Percentiles rank a stretch among this genome's conserved stretches.
phyloP scores from a whole-genome alignment of 2,329 filamentous ascomycete species.

The Fusarium sp. region DNA sequence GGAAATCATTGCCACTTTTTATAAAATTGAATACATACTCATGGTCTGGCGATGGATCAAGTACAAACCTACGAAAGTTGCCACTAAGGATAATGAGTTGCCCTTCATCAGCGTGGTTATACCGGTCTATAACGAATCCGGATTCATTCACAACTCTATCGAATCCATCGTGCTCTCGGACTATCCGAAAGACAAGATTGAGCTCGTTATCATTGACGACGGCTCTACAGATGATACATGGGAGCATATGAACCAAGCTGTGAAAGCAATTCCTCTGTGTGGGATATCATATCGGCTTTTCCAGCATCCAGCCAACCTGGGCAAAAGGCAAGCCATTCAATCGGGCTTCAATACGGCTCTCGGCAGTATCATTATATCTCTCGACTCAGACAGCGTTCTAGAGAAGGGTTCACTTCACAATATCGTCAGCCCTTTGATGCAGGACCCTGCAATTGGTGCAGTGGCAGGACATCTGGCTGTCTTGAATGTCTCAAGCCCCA shows the following conservation, averaged over 20 bases:
- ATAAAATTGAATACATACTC: constrained; percentile 3
- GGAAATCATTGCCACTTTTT: not conserved
- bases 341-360: constrained; percentile 8
- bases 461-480: constrained; percentile 16
- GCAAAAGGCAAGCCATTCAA: constrained; percentile 12
- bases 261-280: not conserved
- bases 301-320: constrained; percentile 11
- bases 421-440: constrained; percentile 12
- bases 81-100: not conserved
- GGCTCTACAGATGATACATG: constrained; percentile 20
- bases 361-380: constrained; percentile 9
- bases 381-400: constrained; percentile 20
- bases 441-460: constrained; percentile 9
- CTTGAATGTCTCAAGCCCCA: constrained; percentile 4
- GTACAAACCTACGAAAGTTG: constrained; percentile 2
- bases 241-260: constrained; percentile 15
- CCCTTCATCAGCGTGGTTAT: constrained; percentile 13
- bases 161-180: constrained; percentile 7
- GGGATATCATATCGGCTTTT: constrained; percentile 6
- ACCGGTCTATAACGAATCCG: constrained; percentile 17
- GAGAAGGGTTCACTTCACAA: constrained; percentile 9
- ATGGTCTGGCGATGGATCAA: constrained; percentile 14
- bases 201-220: constrained; percentile 9
- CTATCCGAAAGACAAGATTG: constrained; percentile 18
- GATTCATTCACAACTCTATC: constrained; percentile 13